A percentile compares a stretch with the other conserved stretches of the same genome.
These are phyloP conservation scores for Melampsora occidentalis DNA, from an alignment of 1,284 basidiomycete genomes.

Conservation along the genomic window DNA sequence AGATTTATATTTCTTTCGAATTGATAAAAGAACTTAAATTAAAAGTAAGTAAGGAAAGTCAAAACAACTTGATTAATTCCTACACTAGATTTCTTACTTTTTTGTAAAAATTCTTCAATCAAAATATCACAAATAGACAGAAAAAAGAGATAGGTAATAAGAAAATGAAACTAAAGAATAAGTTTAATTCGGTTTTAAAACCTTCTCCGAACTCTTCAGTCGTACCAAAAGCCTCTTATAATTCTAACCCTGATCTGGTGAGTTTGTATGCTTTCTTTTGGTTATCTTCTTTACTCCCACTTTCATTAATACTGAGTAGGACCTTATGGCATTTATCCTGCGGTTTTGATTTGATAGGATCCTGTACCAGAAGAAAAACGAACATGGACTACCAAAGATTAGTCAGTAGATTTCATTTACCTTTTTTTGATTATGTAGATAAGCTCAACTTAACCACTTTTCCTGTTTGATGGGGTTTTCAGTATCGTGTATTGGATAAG, in stretches of 20 bases:
- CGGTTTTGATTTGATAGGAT: neutral
- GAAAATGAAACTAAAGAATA: too few relatives aligned
- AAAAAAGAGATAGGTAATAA: too few relatives aligned
- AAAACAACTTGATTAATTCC: too few relatives aligned
- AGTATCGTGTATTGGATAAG: constrained; percentile 7
- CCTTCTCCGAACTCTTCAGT: neutral
- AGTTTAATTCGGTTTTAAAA: neutral
- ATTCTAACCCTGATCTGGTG: neutral
- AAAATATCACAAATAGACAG: neutral
- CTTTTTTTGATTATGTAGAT: neutral
- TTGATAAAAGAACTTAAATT: too few relatives aligned
- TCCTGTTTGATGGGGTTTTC: neutral
- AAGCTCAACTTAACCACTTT: too few relatives aligned
- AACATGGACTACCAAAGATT: neutral
- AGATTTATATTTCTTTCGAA: too few relatives aligned
- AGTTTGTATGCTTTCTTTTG: too few relatives aligned
- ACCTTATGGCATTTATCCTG: neutral
- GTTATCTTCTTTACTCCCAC: too few relatives aligned
- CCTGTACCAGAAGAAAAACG: neutral
- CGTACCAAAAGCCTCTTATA: neutral
- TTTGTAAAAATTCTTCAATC: neutral
- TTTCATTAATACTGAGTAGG: neutral
- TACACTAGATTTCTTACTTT: too few relatives aligned
- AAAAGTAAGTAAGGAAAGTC: too few relatives aligned
- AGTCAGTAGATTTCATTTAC: neutral